These are phyloP conservation scores for Fulvia fulva DNA, from an alignment of 2,329 filamentous ascomycete species.

Conservation along the genomic window DNA sequence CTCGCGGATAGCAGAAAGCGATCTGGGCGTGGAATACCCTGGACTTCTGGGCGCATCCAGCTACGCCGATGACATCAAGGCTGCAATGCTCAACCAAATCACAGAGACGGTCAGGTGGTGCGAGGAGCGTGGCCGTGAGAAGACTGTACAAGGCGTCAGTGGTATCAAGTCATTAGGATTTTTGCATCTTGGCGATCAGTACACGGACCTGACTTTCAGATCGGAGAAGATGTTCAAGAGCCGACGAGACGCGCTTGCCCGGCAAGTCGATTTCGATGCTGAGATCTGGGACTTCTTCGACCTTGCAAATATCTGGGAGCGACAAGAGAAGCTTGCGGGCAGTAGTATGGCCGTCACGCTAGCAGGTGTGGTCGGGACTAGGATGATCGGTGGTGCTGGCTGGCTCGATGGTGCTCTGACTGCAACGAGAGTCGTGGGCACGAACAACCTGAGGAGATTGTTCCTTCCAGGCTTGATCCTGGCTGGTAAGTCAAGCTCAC, in stretches of 20 bases:
- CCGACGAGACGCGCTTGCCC: conserved; percentile 73
- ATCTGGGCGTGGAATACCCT: conserved; percentile 80
- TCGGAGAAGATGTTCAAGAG: conserved; percentile 92
- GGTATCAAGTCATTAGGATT: conserved; percentile 85
- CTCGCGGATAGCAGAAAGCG: conserved; percentile 66
- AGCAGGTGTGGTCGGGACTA: conserved; percentile 76
- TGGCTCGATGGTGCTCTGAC: conserved; percentile 88
- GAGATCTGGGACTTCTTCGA: conserved; percentile 95
- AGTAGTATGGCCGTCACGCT: conserved; percentile 93
- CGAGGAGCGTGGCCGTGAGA: conserved; percentile 78
- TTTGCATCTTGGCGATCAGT: conserved; percentile 82
- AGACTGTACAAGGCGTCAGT: conserved; percentile 76
- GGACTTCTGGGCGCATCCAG: conserved; percentile 81
- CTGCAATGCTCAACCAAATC: conserved; percentile 86
- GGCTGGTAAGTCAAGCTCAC: conserved; percentile 58
- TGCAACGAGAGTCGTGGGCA: conserved; percentile 74
- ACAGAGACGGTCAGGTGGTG: conserved; percentile 71
- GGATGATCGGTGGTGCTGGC: conserved; percentile 75
- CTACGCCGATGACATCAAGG: conserved; percentile 89
- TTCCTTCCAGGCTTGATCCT: conserved; percentile 75
- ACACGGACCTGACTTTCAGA: conserved; percentile 79
- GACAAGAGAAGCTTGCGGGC: conserved; percentile 90
- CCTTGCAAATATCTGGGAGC: conserved; percentile 72
- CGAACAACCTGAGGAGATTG: conserved; percentile 73
- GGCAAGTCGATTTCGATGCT: conserved; percentile 81